A percentile compares a stretch with the other conserved stretches of the same genome.
phyloP scores from a whole-genome alignment of 306 rosid genomes.

The Castanopsis chinensis region DNA sequence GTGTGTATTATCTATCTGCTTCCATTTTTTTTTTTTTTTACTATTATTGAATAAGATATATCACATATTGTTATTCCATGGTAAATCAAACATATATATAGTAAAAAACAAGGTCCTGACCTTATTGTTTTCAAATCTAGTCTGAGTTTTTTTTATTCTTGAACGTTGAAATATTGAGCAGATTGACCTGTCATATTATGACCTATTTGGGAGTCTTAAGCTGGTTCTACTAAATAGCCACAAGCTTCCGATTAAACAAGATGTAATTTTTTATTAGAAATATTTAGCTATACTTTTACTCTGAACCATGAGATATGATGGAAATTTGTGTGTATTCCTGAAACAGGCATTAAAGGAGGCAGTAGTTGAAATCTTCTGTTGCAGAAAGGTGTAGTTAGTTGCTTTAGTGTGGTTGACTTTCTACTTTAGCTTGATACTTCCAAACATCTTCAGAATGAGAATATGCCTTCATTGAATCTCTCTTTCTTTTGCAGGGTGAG shows the following conservation, averaged over 20 bases:
- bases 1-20: too few relatives aligned
- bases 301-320: not conserved
- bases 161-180: conserved; percentile 34
- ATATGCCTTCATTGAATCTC: not conserved
- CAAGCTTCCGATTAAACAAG: conserved; percentile 60
- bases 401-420: not conserved
- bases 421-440: conserved; percentile 1
- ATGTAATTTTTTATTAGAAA: conserved; percentile 46
- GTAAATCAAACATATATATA: not conserved
- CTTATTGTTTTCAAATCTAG: not conserved
- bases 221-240: conserved; percentile 61
- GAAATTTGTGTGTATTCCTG: conserved; percentile 14
- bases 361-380: conserved; percentile 66
- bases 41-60: too few relatives aligned
- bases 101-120: not conserved
- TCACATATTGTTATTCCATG: too few relatives aligned
- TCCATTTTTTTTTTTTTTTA: too few relatives aligned
- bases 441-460: conserved; percentile 12
- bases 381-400: conserved; percentile 53
- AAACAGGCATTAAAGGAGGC: conserved; percentile 64
- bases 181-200: conserved; percentile 85
- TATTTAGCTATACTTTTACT: conserved; percentile 3
- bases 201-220: conserved; percentile 80
- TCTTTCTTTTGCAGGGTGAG: conserved; percentile 48
- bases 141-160: not conserved